Base-by-base conservation (phyloP, 2,329 filamentous ascomycete genomes). In the Phialocephala sp. region DNA sequence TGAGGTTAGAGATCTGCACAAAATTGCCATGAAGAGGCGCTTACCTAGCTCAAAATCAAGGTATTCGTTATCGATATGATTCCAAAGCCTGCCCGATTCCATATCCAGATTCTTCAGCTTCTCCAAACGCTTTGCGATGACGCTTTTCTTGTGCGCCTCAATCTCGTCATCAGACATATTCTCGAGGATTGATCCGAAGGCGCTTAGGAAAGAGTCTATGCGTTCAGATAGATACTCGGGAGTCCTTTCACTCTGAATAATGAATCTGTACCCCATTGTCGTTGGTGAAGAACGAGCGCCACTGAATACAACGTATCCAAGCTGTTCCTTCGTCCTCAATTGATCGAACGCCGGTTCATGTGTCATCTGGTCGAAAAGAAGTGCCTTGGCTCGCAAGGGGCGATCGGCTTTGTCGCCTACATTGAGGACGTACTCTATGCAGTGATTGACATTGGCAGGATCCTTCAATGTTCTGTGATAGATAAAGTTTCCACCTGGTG, bases 281-380 rank as follows among this genome's bases (percentile, higher is more conserved):
- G 91, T 93, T n/a, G 88, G 81, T 63, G 91, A 87, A 60, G 86
- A 85, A 45, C 90, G 84, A 12, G 88, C 84, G 35, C 93, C 92
- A 58, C 91, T 94, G 79, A 94, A 97, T 0, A 99, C 94, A 61
- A 99, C 92, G 73, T 99, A 99, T 14, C 95, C 95, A 8, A 99
- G 89, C 79, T 99, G 94, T 78, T 99, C 94, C 79, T 98, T 97
- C 52, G 95, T 98, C 59, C 95, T 88, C 8, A 99, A 84, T 77
- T 97, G 93, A 78, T 99, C 93, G 76, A 98, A 99, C 9, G 91
- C 91, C 4, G 94, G 94, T 80, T 99, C 95, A 64, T 97, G 91
- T 0, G 93, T 89, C 80, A 99, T 91, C 78, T 98, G 95, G 32
- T 92, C 91, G 50, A 97, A 85, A 6, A 99, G 84, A 50, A 96